Percentiles rank a stretch among this genome's conserved stretches.
Conservation (phyloP, 2,329 filamentous ascomycete species). For the Cladophialophora chaetospira region DNA sequence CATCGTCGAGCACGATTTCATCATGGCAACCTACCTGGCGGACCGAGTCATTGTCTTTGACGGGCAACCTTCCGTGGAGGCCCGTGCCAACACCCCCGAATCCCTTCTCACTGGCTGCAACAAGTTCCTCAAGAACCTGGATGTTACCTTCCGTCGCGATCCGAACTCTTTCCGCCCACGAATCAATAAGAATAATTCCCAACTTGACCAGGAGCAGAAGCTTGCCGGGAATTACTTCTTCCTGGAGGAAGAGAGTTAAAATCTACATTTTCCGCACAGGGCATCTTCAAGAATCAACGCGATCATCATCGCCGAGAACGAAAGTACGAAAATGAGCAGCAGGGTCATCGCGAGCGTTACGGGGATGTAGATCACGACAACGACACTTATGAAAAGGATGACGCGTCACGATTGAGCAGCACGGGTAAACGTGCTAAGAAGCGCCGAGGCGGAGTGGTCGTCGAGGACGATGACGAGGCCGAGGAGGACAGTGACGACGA, state of each 20-base stretch:
- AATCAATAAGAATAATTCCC: slow-evolving; percentile 96
- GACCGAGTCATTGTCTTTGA: slow-evolving; percentile 99
- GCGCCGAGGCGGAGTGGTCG: slow-evolving; percentile 55
- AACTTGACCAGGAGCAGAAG: slow-evolving; percentile 98
- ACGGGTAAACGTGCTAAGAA: slow-evolving; percentile 44
- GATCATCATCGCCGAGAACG: slow-evolving; percentile 22
- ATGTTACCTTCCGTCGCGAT: slow-evolving; percentile 98
- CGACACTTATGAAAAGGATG: slow-evolving; percentile 40
- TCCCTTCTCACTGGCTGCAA: slow-evolving; percentile 95
- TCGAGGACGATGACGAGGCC: slow-evolving; percentile 66
- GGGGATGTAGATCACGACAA: slow-evolving; percentile 37
- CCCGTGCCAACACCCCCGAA: slow-evolving; percentile 86
- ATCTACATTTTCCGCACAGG: slow-evolving; percentile 55
- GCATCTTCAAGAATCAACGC: slow-evolving; percentile 37
- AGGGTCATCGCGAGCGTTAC: slow-evolving; percentile 38
- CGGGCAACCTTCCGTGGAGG: slow-evolving; percentile 83
- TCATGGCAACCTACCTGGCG: slow-evolving; percentile 82
- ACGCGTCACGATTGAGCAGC: slow-evolving; percentile 43
- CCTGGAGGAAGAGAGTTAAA: slow-evolving; percentile 82
- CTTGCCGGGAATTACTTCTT: slow-evolving; percentile 94
- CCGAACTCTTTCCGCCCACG: slow-evolving; percentile 93
- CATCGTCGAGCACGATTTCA: slow-evolving; percentile 99
- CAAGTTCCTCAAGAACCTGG: slow-evolving; percentile 90
- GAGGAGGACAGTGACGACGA: slow-evolving; percentile 65
- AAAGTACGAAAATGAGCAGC: slow-evolving; percentile 16